A percentile compares a stretch with the other conserved stretches of the same genome.
phyloP scores from a whole-genome alignment of 2,329 filamentous ascomycete species.

The Paramyrothecium roridum region DNA sequence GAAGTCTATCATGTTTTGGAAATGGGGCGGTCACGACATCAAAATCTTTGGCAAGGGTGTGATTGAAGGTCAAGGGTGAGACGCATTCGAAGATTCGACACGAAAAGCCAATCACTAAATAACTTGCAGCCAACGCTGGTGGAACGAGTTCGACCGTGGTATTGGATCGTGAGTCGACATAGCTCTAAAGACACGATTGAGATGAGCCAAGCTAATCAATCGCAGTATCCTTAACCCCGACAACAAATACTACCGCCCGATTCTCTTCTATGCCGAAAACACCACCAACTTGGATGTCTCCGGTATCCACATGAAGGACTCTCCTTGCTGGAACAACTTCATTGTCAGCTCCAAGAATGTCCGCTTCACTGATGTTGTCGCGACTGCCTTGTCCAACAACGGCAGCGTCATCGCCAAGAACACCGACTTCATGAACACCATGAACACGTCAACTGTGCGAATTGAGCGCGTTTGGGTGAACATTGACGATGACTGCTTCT shows the following conservation, averaged over 20 bases:
- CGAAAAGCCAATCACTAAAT: too few relatives aligned
- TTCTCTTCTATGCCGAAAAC: constrained; percentile 60
- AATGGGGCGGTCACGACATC: constrained; percentile 60
- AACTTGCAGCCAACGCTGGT: constrained; percentile 30
- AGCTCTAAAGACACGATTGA: neutral
- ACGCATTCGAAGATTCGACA: neutral
- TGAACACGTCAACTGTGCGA: constrained; percentile 51
- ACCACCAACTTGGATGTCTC: constrained; percentile 54
- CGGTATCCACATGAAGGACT: constrained; percentile 58
- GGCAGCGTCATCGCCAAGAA: constrained; percentile 49
- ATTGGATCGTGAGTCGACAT: constrained; percentile 14
- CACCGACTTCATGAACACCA: constrained; percentile 60
- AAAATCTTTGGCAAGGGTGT: constrained; percentile 55
- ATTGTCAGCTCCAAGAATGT: constrained; percentile 54
- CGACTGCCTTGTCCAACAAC: constrained; percentile 49
- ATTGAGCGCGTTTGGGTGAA: constrained; percentile 49
- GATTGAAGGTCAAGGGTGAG: constrained; percentile 49
- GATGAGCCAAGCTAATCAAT: neutral
- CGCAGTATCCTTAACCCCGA: constrained; percentile 41
- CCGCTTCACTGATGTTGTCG: constrained; percentile 49
- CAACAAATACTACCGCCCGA: constrained; percentile 56
- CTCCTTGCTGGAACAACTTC: constrained; percentile 63
- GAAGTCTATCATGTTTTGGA: constrained; percentile 59
- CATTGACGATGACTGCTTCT: constrained; percentile 60
- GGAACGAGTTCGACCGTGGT: constrained; percentile 35